Conservation (phyloP, 2,329 filamentous ascomycete species). For the Colletotrichum orchidophilum region DNA sequence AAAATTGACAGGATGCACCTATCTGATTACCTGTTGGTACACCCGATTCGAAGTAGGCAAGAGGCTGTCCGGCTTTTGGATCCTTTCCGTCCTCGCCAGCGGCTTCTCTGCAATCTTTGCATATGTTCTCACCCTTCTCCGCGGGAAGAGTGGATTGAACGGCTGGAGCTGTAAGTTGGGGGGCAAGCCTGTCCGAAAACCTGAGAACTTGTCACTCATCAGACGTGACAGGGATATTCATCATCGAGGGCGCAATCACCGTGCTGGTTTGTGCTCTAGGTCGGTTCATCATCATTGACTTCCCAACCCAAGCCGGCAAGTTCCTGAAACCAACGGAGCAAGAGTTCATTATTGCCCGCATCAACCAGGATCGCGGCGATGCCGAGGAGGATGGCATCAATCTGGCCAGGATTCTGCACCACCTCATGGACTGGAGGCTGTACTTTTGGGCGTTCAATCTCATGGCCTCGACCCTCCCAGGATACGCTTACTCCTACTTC, state of each 20-base stretch:
- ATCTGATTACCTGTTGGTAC: background rate
- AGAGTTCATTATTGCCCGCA: background rate
- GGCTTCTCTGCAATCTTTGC: background rate
- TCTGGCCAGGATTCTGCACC: slow-evolving; percentile 36
- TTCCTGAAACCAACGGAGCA: background rate
- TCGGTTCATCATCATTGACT: background rate
- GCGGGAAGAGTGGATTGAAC: background rate
- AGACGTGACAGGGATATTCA: background rate
- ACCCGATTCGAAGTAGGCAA: background rate
- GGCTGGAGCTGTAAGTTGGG: background rate
- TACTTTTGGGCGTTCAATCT: slow-evolving; percentile 46
- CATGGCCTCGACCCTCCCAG: slow-evolving; percentile 42
- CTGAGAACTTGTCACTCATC: background rate
- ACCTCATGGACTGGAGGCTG: slow-evolving; percentile 46
- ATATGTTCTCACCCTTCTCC: background rate
- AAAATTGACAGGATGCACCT: background rate
- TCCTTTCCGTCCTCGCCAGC: background rate
- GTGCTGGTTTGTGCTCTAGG: background rate
- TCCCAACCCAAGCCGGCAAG: background rate
- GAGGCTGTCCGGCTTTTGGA: background rate
- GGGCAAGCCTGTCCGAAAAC: background rate
- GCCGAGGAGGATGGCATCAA: slow-evolving; percentile 40
- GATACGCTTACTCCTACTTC: slow-evolving; percentile 37
- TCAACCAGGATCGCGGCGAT: background rate
- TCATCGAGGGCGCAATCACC: background rate